Conservation (phyloP, 2,329 filamentous ascomycete genomes). For the Colletotrichum zoysiae region DNA sequence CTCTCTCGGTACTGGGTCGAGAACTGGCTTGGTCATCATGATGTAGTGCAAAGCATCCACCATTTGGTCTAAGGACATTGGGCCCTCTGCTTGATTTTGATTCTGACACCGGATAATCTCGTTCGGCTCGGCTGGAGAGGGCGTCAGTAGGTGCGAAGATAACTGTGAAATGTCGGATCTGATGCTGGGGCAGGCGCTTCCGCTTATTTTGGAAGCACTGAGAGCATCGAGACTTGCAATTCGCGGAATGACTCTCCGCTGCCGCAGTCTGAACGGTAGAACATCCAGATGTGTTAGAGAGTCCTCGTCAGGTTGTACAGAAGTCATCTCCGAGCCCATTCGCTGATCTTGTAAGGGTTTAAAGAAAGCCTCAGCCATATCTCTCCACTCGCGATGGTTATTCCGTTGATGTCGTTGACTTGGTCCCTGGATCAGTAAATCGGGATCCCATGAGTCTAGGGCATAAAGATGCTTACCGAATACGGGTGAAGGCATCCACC, state of each 20-base stretch:
- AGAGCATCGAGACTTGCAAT: conserved; percentile 30
- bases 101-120: conserved; percentile 23
- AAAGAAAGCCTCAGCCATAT: conserved; percentile 1
- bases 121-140: not conserved
- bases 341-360: conserved; percentile 1
- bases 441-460: not conserved
- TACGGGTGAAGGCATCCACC: not conserved
- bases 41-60: conserved; percentile 57
- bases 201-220: not conserved
- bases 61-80: conserved; percentile 59
- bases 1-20: conserved; percentile 53
- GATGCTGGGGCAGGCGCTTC: conserved; percentile 10
- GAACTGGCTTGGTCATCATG: conserved; percentile 54
- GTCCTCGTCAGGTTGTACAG: conserved; percentile 3
- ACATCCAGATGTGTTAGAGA: not conserved
- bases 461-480: not conserved
- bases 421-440: not conserved
- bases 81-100: conserved; percentile 51
- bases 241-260: conserved; percentile 11
- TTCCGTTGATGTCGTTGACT: not conserved
- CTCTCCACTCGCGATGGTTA: not conserved
- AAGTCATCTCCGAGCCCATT: conserved; percentile 9
- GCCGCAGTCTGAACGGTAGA: not conserved
- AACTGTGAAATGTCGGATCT: conserved; percentile 18
- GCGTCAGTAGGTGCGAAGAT: conserved; percentile 1